These are phyloP conservation scores for Aquilaria malaccensis DNA, from an alignment of 345 rosid species.

Conservation along the genomic window DNA sequence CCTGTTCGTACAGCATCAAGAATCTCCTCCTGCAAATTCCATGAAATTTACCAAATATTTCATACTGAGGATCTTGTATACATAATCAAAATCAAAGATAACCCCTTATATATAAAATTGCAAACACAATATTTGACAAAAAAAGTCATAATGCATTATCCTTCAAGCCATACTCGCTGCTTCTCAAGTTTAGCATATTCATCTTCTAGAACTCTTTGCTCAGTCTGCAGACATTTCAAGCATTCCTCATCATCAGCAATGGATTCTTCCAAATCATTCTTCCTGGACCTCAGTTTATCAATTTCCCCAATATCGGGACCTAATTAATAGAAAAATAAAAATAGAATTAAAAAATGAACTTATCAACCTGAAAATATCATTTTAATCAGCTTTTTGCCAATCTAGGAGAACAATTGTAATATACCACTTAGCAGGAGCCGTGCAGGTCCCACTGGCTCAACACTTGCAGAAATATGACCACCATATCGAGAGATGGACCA, in stretches of 20 bases:
- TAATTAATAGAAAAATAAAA: slow-evolving; percentile 5
- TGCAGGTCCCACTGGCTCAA: slow-evolving; percentile 63
- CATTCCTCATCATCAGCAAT: slow-evolving; percentile 37
- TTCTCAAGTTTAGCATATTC: slow-evolving; percentile 61
- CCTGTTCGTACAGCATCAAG: slow-evolving; percentile 27
- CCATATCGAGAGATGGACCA: slow-evolving; percentile 93
- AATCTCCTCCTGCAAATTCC: slow-evolving; percentile 56
- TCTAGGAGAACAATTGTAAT: slow-evolving; percentile 8
- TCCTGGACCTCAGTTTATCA: slow-evolving; percentile 54
- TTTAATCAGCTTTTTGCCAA: neutral
- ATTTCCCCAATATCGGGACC: slow-evolving; percentile 69
- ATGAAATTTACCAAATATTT: slow-evolving; percentile 4
- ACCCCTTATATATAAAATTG: neutral
- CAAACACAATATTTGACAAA: neutral
- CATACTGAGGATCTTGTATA: slow-evolving; percentile 1
- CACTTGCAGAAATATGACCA: slow-evolving; percentile 61
- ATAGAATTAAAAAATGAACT: neutral
- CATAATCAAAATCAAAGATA: neutral
- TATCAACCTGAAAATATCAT: slow-evolving; percentile 5
- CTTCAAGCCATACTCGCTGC: slow-evolving; percentile 42
- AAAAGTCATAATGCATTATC: neutral
- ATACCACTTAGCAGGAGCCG: slow-evolving; percentile 70
- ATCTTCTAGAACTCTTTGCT: slow-evolving; percentile 61
- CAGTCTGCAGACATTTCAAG: slow-evolving; percentile 36
- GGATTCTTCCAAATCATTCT: slow-evolving; percentile 52